Base-by-base conservation (phyloP, 2,329 filamentous ascomycete species). In the Alternaria angustiovoidea region DNA sequence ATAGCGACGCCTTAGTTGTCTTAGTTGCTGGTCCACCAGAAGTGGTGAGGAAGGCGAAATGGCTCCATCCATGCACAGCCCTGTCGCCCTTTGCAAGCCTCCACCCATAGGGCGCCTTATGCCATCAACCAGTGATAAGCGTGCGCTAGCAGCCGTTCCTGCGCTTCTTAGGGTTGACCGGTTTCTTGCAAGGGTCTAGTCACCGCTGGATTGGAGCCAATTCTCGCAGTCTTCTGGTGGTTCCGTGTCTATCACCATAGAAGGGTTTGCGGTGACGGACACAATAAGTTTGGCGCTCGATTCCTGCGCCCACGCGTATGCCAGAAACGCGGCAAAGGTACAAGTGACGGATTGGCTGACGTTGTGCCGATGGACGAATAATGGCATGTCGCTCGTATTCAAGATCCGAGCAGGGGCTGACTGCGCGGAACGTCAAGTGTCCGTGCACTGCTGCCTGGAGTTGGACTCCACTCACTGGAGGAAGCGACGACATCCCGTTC, bases 141-240 rank as follows among this genome's bases (percentile, higher is more conserved):
- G 42, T 22, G 54, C 55, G 54, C 66, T 66, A 66, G 46, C 49
- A 60, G 56, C 58, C 64, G 62, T 68, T 68, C 61, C 62, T 68
- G 64, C 52, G 44, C 64, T 68, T 59, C 46, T 62, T 68, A 47
- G 58, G 60, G 62, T 57, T 68, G 62, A 68, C 66, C 66, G 66
- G 66, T 69, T 53, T 47, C 26, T 51, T 42, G 44, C 53, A 26
- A 46, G 47, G 41, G 54, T 57, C 32, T 48, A 57, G 47, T 55
- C 57, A 57, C 47, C 54, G 54, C 42, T 39, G 47, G 41, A 32
- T 9, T 4, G 34, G 51, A 38, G 26, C 7, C 24, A 28, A 18
- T 43, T 22, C 22, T 28, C 42, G 42, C 56, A 28, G 43, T 38
- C 7, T 47, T 12, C n/a, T 38, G 42, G 36, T 34, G 18, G n/a